Evolutionary conservation across 75 land plant species (phyloP).

Genomic region (Sequoiadendron giganteum): DNA sequence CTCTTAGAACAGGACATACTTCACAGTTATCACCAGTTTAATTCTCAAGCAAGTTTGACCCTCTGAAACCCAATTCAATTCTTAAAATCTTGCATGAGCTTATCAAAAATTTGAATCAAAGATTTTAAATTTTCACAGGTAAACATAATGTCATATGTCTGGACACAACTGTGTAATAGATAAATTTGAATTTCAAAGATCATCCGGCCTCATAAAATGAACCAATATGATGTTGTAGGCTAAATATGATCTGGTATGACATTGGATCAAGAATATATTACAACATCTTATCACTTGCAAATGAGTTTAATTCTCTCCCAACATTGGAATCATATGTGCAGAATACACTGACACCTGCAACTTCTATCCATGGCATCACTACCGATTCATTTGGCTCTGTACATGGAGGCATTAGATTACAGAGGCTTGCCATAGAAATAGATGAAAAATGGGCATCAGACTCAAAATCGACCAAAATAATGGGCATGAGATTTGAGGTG

Average conservation of each 20-base stretch:
- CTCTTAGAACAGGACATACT: not conserved
- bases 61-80: not conserved
- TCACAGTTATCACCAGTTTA: not conserved
- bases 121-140: too few species aligned
- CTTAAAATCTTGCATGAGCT: not conserved
- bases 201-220: not conserved
- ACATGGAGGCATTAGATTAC: not conserved
- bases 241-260: not conserved
- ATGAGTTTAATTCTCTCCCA: not conserved
- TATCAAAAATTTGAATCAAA: too few species aligned
- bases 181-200: not conserved
- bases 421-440: not conserved
- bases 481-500: not conserved
- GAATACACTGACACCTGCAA: not conserved
- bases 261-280: not conserved
- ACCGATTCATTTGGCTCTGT: constrained; percentile 1
- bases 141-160: not conserved
- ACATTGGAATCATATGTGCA: not conserved
- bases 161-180: not conserved
- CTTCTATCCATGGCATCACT: not conserved
- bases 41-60: not conserved
- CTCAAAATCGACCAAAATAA: not conserved
- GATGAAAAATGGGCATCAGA: not conserved
- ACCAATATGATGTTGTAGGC: not conserved
- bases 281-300: not conserved